These are phyloP conservation scores for Stachybotrys chartarum DNA, from an alignment of 2,329 filamentous ascomycete genomes.

Conservation along the genomic window DNA sequence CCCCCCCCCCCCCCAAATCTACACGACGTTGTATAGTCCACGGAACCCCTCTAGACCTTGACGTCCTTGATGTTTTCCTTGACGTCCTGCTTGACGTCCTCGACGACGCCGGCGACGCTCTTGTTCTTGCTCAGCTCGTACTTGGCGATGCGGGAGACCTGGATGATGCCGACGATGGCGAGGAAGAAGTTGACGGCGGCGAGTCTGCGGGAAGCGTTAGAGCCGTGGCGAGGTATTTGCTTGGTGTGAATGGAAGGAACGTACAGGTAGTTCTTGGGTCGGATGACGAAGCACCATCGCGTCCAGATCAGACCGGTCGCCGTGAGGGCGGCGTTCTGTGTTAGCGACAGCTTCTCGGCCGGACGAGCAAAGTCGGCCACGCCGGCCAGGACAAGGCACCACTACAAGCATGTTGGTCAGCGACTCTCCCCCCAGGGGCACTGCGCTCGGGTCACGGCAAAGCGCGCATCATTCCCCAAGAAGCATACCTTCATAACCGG, in stretches of 20 bases:
- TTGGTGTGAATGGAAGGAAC: conserved; percentile 14
- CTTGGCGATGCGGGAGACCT: conserved; percentile 69
- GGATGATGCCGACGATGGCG: conserved; percentile 75
- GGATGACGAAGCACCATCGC: conserved; percentile 96
- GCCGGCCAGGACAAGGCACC: conserved; percentile 87
- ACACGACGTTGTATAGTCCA: background rate
- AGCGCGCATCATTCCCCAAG: background rate
- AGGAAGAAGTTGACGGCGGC: conserved; percentile 98
- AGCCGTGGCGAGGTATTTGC: background rate
- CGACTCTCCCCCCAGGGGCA: background rate
- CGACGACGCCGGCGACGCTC: conserved; percentile 21
- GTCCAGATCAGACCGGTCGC: conserved; percentile 96
- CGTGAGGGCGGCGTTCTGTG: conserved; percentile 85
- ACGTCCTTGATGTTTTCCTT: conserved; percentile 20
- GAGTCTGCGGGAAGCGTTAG: conserved; percentile 46
- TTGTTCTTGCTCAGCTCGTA: conserved; percentile 57
- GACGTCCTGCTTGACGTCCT: conserved; percentile 34
- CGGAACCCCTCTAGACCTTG: conserved; percentile 1
- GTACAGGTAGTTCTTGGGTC: conserved; percentile 83
- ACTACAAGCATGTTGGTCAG: conserved; percentile 43
- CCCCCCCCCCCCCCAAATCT: background rate
- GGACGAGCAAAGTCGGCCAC: conserved; percentile 87
- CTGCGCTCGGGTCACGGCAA: background rate
- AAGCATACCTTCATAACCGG: conserved; percentile 71
- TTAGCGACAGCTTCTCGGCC: conserved; percentile 85